Evolutionary conservation across 148 eudicot genomes (phyloP).

Genomic region (Limonium bicolor): DNA sequence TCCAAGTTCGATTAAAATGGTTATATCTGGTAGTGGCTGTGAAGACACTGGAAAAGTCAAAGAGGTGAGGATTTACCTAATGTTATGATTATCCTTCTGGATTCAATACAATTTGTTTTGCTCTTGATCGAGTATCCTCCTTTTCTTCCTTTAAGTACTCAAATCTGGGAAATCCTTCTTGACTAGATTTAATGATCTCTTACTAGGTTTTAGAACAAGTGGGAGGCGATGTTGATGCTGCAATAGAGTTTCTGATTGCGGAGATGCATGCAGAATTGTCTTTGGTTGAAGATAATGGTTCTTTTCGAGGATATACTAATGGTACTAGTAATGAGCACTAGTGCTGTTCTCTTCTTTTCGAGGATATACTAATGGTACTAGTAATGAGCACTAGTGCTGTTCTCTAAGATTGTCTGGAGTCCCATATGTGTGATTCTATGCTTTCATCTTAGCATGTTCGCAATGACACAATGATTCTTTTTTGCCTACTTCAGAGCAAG

Average conservation of each 20-base stretch:
- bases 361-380: conserved; percentile 3
- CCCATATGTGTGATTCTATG: background rate
- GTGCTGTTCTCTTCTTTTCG: conserved; percentile 4
- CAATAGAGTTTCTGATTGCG: conserved; percentile 57
- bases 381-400: conserved; percentile 52
- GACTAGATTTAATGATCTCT: background rate
- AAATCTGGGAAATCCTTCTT: background rate
- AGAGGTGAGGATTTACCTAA: conserved; percentile 28
- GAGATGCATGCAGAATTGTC: conserved; percentile 34
- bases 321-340: conserved; percentile 33
- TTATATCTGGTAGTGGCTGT: conserved; percentile 59
- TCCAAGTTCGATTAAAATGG: conserved; percentile 43
- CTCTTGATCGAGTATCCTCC: too few species aligned
- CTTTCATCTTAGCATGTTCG: background rate
- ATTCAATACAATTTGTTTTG: too few species aligned
- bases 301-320: conserved; percentile 12
- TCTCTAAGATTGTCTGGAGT: conserved; percentile 75
- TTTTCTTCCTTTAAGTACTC: too few species aligned
- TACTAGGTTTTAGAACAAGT: conserved; percentile 48
- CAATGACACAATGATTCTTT: too few species aligned
- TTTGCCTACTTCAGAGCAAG: too few species aligned
- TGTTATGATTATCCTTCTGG: background rate
- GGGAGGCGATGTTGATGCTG: conserved; percentile 69
- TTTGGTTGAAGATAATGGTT: conserved; percentile 15
- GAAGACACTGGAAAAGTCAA: conserved; percentile 43